Percentiles rank a stretch among this genome's conserved stretches.
phyloP scores from a whole-genome alignment of 345 rosid species.

The Salix udensis region DNA sequence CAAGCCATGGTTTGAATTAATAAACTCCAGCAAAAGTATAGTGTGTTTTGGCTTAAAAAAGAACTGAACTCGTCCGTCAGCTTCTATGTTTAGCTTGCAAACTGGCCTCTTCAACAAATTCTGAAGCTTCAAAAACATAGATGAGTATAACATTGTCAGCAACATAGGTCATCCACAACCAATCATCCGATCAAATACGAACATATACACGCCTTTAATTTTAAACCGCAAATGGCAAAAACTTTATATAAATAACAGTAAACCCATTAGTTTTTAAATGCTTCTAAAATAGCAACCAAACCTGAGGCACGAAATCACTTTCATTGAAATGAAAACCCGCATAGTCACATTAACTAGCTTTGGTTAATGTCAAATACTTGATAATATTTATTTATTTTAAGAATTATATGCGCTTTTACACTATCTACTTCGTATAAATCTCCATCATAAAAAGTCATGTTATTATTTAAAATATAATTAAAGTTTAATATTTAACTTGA shows the following conservation, averaged over 20 bases:
- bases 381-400: too few species aligned
- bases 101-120: not conserved
- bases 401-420: too few species aligned
- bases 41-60: not conserved
- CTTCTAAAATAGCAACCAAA: too few species aligned
- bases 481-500: too few species aligned
- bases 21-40: not conserved
- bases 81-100: not conserved
- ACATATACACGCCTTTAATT: not conserved
- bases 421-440: too few species aligned
- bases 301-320: too few species aligned
- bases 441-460: too few species aligned
- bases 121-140: not conserved
- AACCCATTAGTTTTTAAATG: too few species aligned
- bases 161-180: not conserved
- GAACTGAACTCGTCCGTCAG: not conserved
- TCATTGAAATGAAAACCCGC: too few species aligned
- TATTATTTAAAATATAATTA: too few species aligned
- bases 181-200: not conserved
- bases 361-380: too few species aligned
- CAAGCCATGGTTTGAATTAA: not conserved
- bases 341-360: too few species aligned
- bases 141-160: not conserved
- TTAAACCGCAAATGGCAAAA: not conserved
- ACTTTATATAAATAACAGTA: not conserved